Conservation (phyloP, 768 basidiomycete genomes). For the Cantharellus cinnabarinus region DNA sequence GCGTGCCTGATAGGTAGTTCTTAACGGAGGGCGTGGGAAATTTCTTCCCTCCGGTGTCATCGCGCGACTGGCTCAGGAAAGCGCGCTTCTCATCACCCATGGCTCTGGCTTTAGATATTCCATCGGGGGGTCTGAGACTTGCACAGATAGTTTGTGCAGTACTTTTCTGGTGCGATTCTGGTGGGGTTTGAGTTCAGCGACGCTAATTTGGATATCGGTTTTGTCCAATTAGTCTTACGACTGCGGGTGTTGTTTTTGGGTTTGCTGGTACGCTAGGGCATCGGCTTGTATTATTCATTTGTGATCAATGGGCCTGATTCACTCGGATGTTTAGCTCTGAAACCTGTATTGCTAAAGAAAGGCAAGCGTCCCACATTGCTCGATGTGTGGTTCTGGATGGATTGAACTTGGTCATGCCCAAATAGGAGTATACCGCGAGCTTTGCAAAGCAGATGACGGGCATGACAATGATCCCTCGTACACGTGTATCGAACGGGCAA, state of each 20-base stretch:
- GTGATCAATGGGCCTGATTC: background rate
- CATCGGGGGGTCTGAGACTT: background rate
- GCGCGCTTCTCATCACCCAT: background rate
- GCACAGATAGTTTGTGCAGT: conserved; percentile 6
- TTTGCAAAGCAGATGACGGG: conserved; percentile 11
- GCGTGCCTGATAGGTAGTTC: background rate
- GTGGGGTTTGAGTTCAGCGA: background rate
- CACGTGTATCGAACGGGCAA: conserved; percentile 10
- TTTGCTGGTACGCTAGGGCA: conserved; percentile 8
- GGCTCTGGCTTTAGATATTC: background rate
- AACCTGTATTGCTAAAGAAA: conserved; percentile 17
- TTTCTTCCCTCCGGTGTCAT: background rate
- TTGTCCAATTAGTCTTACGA: conserved; percentile 9
- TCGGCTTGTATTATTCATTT: background rate
- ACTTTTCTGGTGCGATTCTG: conserved; percentile 7
- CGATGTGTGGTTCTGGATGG: background rate
- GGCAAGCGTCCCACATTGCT: conserved; percentile 7
- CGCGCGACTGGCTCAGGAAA: too few relatives aligned
- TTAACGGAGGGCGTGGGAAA: background rate
- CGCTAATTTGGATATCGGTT: background rate
- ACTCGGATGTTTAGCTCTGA: conserved; percentile 12
- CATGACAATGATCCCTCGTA: background rate
- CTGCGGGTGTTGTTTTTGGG: conserved; percentile 18
- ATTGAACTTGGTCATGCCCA: background rate
- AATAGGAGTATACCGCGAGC: conserved; percentile 14